A percentile compares a stretch with the other conserved stretches of the same genome.
Evolutionary conservation across 1,284 basidiomycete species (phyloP).

Genomic region (Apiotrichum akiyoshidainum): DNA sequence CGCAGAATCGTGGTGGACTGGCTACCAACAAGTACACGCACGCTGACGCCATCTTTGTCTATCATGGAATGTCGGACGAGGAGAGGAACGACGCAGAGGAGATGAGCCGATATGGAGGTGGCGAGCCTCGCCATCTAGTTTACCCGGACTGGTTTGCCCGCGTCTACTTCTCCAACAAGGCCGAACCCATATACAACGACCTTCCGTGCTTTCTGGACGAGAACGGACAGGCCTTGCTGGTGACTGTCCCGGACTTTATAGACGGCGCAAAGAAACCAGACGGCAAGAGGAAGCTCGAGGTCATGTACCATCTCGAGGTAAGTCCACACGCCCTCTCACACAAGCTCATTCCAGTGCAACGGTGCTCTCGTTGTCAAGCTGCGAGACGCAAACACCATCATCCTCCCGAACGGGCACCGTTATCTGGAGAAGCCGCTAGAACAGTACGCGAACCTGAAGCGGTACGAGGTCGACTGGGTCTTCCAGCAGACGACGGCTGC

Average conservation of each 20-base stretch:
- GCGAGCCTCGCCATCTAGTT: conserved; percentile 3
- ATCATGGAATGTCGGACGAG: not conserved
- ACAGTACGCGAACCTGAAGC: not conserved
- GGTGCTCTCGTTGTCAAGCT: conserved; percentile 24
- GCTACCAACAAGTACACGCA: not conserved
- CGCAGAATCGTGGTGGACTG: conserved; percentile 1
- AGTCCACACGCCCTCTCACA: not conserved
- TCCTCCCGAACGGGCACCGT: conserved; percentile 11
- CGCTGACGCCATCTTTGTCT: conserved; percentile 16
- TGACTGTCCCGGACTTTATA: conserved; percentile 15
- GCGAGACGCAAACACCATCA: conserved; percentile 7
- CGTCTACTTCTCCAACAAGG: conserved; percentile 21
- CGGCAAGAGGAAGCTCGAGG: not conserved
- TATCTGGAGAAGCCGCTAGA: not conserved
- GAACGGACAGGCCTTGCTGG: not conserved
- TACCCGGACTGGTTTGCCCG: conserved; percentile 23
- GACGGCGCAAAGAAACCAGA: conserved; percentile 3
- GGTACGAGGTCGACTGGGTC: not conserved
- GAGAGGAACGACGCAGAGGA: conserved; percentile 11
- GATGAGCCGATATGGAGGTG: not conserved
- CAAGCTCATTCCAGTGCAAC: conserved; percentile 11
- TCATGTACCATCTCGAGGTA: conserved; percentile 25
- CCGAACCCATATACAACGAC: not conserved
- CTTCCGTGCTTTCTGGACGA: conserved; percentile 5
- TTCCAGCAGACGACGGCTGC: not conserved